phyloP scores from a whole-genome alignment of 148 eudicot genomes.

The Rhododendron henanense region DNA sequence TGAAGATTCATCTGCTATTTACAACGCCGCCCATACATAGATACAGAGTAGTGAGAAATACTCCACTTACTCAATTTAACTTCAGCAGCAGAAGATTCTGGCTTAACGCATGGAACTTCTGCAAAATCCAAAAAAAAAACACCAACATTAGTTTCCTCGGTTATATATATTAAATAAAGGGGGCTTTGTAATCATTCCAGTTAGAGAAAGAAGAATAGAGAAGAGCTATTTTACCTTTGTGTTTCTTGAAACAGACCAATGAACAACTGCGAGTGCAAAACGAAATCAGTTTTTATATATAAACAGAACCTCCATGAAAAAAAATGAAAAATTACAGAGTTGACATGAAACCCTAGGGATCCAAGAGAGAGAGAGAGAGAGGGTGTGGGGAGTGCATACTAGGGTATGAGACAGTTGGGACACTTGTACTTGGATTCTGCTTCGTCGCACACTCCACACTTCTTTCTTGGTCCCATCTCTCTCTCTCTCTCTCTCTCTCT shows the following conservation, averaged over 20 bases:
- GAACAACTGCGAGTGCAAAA: slow-evolving; percentile 48
- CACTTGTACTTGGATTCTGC: slow-evolving; percentile 79
- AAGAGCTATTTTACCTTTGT: slow-evolving; percentile 50
- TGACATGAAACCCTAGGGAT: neutral
- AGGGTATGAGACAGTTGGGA: slow-evolving; percentile 62
- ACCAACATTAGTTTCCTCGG: neutral
- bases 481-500: neutral
- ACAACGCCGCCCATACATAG: neutral
- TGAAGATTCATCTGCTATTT: neutral
- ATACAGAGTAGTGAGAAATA: neutral
- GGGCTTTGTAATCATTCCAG: neutral
- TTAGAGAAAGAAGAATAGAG: neutral
- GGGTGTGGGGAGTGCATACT: slow-evolving; percentile 32
- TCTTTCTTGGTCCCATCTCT: slow-evolving; percentile 44
- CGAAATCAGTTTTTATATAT: neutral
- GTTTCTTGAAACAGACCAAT: slow-evolving; percentile 65
- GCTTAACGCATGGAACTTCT: slow-evolving; percentile 54
- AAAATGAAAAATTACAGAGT: neutral
- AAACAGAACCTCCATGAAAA: neutral
- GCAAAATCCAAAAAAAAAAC: slow-evolving; percentile 8
- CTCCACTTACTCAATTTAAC: slow-evolving; percentile 30
- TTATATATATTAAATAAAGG: neutral
- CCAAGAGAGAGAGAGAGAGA: neutral
- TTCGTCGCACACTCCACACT: slow-evolving; percentile 66
- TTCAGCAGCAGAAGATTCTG: slow-evolving; percentile 16